Base-by-base conservation (phyloP, 2,329 filamentous ascomycete genomes). In the Phialophora tarda region DNA sequence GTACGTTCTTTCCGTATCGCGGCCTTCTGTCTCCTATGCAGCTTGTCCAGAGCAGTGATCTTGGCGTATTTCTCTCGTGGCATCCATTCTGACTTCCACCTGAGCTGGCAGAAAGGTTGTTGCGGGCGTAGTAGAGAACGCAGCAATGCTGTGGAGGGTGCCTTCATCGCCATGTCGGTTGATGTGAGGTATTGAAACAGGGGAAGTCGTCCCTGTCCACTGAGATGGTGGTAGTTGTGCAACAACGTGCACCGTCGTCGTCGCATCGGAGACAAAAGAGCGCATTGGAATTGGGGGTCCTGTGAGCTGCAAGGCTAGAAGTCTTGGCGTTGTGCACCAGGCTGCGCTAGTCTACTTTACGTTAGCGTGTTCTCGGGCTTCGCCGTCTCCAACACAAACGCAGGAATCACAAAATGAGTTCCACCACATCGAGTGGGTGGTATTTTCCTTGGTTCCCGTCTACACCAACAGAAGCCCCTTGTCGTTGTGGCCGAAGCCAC, bases 51-150 rank as follows among this genome's bases (percentile, higher is more conserved):
- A 23, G 65, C 48, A 11, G 68, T 73, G 47, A 73, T 69, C 62
- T 72, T 72, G 10, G 70, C 70, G 57, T 72, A 73, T 62, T 72
- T 70, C 55, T 73, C 69, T 21, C 70, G 64, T 4, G 71, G 71
- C 65, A 71, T 71, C 70, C 71, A 73, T 32, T 67, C 57, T 28
- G 69, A 68, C 59, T 70, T 66, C 14, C 62, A 65, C 59, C 71
- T 67, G 38, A 65, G 48, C 54, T 72, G 69, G 56, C 67, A 71
- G 17, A 66, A 34, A 28, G 66, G 62, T 61, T 65, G 66, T 54
- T 65, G 64, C n/a, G 67, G 64, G 2, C 55, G 64, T 41, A 68
- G 60, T 21, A 67, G 30, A 17, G 63, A 64, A 10, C 67, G 66
- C n/a, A 72, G 69, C 14, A 73, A 62, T 21, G 65, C 48, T 11